Evolutionary conservation across 148 eudicot genomes (phyloP), one percentile per base, ranked within the genome.

Genomic region (Oxyria digyna): DNA sequence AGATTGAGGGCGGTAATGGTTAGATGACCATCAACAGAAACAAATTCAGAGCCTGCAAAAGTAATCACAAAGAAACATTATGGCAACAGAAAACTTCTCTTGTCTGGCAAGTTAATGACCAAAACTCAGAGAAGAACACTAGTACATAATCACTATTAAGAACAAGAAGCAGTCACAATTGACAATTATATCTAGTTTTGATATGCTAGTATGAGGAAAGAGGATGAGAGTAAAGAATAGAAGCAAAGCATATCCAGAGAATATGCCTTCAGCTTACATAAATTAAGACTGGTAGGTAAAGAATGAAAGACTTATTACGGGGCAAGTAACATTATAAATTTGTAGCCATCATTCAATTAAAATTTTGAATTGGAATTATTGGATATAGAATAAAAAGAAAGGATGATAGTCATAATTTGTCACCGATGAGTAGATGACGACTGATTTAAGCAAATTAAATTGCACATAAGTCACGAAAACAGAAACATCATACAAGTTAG

Each of bases 11-110:
- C 18, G 41, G 15, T 10, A n/a, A 59, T 42, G 71, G 80, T 62
- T 73, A 81, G 81, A 75, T 35, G 84, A 77, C 84, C 84, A 81
- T 75, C 79, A 81, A 69, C 80, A 72, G 74, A 46, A 80, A 81
- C 84, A 81, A 67, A 75, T 81, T 73, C 81, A 76, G 62, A 40
- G 41, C 72, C 62, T 73, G 33, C 65, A 59, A 59, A 59, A 1
- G 18, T 11, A 24, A 24, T 14, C 33, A 11, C 65, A 59, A 17
- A 59, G 65, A n/a, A n/a, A n/a, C n/a, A n/a, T n/a, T n/a, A n/a
- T n/a, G n/a, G n/a, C n/a, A n/a, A n/a, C n/a, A n/a, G n/a, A 59
- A 14, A 18, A 23, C 33, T 24, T n/a, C 1, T n/a, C 6, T 1
- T n/a, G 52, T 46, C 23, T 46, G 21, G 9, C 8, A 6, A 18